Conservation (phyloP, 192 early-diverging fungal genomes). For the Podila epicladia region DNA sequence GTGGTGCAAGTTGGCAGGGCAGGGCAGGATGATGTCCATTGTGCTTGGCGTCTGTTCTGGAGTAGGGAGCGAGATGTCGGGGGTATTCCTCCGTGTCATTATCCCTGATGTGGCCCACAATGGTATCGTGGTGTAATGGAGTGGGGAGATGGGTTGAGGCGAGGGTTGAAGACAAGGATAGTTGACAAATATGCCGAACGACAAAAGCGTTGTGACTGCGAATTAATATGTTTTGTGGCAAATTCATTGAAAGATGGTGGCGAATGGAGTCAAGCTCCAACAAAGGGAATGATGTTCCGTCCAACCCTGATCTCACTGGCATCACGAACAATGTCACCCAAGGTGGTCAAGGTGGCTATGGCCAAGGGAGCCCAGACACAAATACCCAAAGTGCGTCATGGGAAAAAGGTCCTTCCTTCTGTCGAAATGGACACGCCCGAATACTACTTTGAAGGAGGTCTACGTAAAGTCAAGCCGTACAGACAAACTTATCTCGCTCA, state of each 20-base stretch:
- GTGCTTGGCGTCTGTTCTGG: neutral
- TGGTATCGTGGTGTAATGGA: neutral
- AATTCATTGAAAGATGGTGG: neutral
- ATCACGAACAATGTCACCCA: slow-evolving; percentile 23
- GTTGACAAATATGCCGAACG: neutral
- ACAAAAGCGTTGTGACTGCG: neutral
- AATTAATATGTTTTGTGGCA: too few relatives aligned
- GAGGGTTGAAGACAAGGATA: neutral
- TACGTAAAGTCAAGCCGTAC: slow-evolving; percentile 40
- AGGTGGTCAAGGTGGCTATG: slow-evolving; percentile 5
- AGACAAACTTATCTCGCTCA: slow-evolving; percentile 30
- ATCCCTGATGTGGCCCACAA: neutral
- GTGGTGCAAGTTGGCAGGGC: neutral
- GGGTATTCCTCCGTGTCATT: neutral
- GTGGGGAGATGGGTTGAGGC: neutral
- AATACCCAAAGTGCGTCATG: slow-evolving; percentile 4
- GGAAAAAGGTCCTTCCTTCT: neutral
- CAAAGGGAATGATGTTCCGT: slow-evolving; percentile 4
- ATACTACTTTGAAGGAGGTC: slow-evolving; percentile 28
- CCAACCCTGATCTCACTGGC: neutral
- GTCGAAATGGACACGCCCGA: slow-evolving; percentile 16
- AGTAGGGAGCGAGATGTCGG: neutral
- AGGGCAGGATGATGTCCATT: neutral
- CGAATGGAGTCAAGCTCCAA: neutral
- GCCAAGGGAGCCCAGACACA: neutral